A percentile compares a stretch with the other conserved stretches of the same genome.
Evolutionary conservation across 495 filamentous ascomycete genomes (phyloP).

Genomic region (Lasiosphaeria miniovina): DNA sequence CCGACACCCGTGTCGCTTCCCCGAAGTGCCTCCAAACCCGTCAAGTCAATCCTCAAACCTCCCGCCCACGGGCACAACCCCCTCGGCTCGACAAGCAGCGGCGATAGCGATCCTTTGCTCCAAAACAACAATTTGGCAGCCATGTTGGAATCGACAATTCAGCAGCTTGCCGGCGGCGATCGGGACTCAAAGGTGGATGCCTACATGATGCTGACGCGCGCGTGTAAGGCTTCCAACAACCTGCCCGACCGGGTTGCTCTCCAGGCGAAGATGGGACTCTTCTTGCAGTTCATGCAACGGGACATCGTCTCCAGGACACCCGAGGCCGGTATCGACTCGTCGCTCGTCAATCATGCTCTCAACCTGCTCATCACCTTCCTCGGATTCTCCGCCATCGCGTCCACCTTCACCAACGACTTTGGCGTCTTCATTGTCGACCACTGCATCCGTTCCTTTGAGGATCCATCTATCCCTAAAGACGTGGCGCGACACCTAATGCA

Average conservation of each 20-base stretch:
- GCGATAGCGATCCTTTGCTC: conserved; percentile 33
- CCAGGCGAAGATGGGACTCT: conserved; percentile 66
- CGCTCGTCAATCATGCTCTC: conserved; percentile 70
- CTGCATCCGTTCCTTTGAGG: conserved; percentile 63
- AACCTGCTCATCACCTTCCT: conserved; percentile 71
- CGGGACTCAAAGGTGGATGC: conserved; percentile 73
- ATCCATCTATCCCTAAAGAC: conserved; percentile 62
- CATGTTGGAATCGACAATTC: conserved; percentile 81
- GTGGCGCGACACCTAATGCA: conserved; percentile 74
- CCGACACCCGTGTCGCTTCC: conserved; percentile 47
- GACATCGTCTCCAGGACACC: conserved; percentile 60
- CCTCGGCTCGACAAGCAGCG: conserved; percentile 37
- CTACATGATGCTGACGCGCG: conserved; percentile 74
- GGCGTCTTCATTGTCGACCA: conserved; percentile 75
- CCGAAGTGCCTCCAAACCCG: conserved; percentile 62
- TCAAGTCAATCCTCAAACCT: conserved; percentile 86
- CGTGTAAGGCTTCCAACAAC: conserved; percentile 73
- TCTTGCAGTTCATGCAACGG: conserved; percentile 75
- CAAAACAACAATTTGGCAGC: conserved; percentile 51
- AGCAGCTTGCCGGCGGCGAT: conserved; percentile 71
- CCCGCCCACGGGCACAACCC: conserved; percentile 46
- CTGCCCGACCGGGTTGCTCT: conserved; percentile 68
- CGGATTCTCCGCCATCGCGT: conserved; percentile 61
- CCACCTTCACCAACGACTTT: conserved; percentile 69
- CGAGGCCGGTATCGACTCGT: conserved; percentile 53